Conservation (phyloP, 805 yeast species). For the Wickerhamiella kurtzmanii region DNA sequence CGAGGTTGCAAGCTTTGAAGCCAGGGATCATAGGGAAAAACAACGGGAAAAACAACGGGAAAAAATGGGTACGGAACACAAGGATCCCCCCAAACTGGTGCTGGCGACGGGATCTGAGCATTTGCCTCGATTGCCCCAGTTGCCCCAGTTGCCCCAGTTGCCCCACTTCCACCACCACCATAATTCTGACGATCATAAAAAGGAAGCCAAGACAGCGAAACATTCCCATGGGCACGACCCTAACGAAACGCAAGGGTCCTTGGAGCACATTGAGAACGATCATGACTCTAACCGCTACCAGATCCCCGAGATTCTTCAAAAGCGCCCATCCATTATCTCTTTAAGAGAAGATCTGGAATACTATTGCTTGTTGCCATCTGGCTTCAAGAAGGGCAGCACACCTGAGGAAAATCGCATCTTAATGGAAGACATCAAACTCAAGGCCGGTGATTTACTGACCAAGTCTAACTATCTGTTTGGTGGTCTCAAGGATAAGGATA, state of each 20-base stretch:
- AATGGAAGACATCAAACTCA: conserved; percentile 31
- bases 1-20: conserved; percentile 11
- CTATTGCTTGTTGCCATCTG: conserved; percentile 63
- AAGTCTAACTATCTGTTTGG: conserved; percentile 40
- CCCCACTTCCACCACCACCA: too few species aligned
- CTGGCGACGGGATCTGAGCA: too few species aligned
- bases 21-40: conserved; percentile 6
- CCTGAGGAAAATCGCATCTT: conserved; percentile 20
- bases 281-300: background rate
- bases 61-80: background rate
- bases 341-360: conserved; percentile 88
- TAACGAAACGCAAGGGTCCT: too few species aligned
- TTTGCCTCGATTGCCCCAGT: too few species aligned
- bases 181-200: too few species aligned
- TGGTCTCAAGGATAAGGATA: conserved; percentile 41
- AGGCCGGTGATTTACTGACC: conserved; percentile 33
- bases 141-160: too few species aligned
- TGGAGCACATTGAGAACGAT: background rate
- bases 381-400: conserved; percentile 45
- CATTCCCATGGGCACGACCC: too few species aligned
- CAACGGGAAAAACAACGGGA: background rate
- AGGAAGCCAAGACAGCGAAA: too few species aligned
- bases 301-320: conserved; percentile 45
- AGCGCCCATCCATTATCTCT: conserved; percentile 82
- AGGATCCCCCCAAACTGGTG: background rate